Percentiles rank a stretch among this genome's conserved stretches.
phyloP scores from a whole-genome alignment of 2,329 filamentous ascomycete genomes.

The Penicillium capsulatum region DNA sequence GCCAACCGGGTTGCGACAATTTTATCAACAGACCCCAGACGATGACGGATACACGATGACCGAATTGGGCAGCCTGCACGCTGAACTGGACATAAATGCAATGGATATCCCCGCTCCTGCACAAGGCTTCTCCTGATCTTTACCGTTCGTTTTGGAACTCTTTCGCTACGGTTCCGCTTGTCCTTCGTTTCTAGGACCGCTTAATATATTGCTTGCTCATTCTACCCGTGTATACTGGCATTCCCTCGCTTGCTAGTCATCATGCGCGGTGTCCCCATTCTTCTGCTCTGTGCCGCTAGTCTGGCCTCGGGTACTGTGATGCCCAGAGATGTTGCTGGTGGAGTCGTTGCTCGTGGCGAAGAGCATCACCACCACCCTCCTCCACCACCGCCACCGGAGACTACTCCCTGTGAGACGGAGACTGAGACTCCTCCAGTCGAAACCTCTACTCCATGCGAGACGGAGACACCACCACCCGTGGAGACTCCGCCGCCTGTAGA shows the following conservation, averaged over 20 bases:
- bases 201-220: conserved; percentile 2
- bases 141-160: conserved; percentile 33
- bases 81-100: conserved; percentile 12
- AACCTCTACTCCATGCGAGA: conserved; percentile 8
- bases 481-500: conserved; percentile 2
- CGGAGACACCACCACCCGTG: conserved; percentile 1
- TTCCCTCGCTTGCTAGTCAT: conserved; percentile 14
- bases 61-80: not conserved
- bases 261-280: conserved; percentile 18
- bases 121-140: conserved; percentile 1
- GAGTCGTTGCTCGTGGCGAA: conserved; percentile 4
- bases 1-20: not conserved
- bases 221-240: conserved; percentile 3
- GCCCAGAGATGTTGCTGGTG: conserved; percentile 12
- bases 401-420: conserved; percentile 12
- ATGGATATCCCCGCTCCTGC: not conserved
- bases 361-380: not conserved
- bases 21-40: no score
- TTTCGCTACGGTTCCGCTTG: conserved; percentile 46
- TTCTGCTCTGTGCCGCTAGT: conserved; percentile 18
- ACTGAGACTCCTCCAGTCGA: conserved; percentile 3
- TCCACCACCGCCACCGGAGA: conserved; percentile 4
- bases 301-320: conserved; percentile 18
- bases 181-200: conserved; percentile 21
- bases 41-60: not conserved